Conservation (phyloP, 176 grass and related monocot species). For the Carex pumila region DNA sequence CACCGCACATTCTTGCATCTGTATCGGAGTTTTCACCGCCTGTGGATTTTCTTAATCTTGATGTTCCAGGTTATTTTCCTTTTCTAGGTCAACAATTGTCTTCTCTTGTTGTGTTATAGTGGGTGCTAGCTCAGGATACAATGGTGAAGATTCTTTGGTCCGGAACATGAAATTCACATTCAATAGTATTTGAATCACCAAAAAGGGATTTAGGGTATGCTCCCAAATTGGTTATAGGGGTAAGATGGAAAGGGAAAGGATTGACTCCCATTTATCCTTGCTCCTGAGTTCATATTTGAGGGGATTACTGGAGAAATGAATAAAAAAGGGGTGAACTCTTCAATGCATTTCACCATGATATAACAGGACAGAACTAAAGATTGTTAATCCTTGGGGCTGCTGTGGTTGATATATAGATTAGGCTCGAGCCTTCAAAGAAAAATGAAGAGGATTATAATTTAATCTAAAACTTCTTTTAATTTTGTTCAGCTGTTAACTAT, state of each 20-base stretch:
- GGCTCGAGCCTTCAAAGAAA: background rate
- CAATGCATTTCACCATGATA: background rate
- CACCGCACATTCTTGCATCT: constrained; percentile 93
- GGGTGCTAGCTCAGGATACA: background rate
- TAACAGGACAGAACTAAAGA: background rate
- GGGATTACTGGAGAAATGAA: constrained; percentile 5
- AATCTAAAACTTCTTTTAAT: constrained; percentile 8
- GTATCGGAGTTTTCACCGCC: constrained; percentile 90
- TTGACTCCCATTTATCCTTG: background rate
- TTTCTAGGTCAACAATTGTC: background rate
- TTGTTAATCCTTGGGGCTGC: background rate
- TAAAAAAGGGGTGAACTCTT: background rate
- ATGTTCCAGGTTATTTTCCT: constrained; percentile 78
- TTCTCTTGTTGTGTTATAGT: background rate
- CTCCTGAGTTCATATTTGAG: constrained; percentile 1
- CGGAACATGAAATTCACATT: background rate
- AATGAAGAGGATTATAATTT: constrained; percentile 8
- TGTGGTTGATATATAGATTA: background rate
- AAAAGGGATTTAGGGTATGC: background rate
- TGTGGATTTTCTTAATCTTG: constrained; percentile 97
- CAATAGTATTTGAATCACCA: background rate
- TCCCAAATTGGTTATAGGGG: background rate
- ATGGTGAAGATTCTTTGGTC: background rate
- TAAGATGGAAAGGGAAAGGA: background rate
- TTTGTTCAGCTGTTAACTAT: constrained; percentile 66